Evolutionary conservation across 768 basidiomycete species (phyloP), one percentile per base, ranked within the genome.

Genomic region (Hebeloma cylindrosporum): DNA sequence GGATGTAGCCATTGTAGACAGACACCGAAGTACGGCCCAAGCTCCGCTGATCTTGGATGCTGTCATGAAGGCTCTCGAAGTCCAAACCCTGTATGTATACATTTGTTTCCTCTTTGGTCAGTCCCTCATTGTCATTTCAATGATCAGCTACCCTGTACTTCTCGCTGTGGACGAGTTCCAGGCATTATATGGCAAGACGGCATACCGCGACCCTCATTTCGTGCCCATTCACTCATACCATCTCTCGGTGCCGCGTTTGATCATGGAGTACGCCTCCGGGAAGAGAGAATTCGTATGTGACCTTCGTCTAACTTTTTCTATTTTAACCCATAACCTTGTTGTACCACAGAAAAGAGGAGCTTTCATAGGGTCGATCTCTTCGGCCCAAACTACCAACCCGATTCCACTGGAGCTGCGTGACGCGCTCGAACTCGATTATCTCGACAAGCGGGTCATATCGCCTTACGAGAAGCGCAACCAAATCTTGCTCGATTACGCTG

Each of bases 101-200:
- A 10, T 31, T 23, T 41, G 17, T 30, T 41, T 29, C 8, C 1
- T 36, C 17, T 11, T 10, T 2, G 42, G 14, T 14, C 32, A 2
- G 11, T 4, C 18, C 5, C 33, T 10, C 16, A 13, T 3, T 18
- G 11, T 18, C 8, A 5, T 7, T 35, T 43, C 40, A 14, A 52
- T 21, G 13, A 18, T 16, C 47, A 93, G 90, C 32, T 69, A 73
- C 56, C 91, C 91, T 0, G 85, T 95, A 2, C 60, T 96, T 5
- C 67, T 94, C 22, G 93, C 92, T 0, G 71, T 94, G 1, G 93
- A 96, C 52, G 93, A 95, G 54, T 81, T 90, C 61, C 93, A 95
- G 61, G 75, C 89, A 0, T 63, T 96, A 18, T 92, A 88, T 57
- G 71, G 77, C 58, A 67, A 71, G 34, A 79, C 85, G 0, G 58